Evolutionary conservation across 78 protist genomes (phyloP).

Genomic region (Dictyostelium intermedium): DNA sequence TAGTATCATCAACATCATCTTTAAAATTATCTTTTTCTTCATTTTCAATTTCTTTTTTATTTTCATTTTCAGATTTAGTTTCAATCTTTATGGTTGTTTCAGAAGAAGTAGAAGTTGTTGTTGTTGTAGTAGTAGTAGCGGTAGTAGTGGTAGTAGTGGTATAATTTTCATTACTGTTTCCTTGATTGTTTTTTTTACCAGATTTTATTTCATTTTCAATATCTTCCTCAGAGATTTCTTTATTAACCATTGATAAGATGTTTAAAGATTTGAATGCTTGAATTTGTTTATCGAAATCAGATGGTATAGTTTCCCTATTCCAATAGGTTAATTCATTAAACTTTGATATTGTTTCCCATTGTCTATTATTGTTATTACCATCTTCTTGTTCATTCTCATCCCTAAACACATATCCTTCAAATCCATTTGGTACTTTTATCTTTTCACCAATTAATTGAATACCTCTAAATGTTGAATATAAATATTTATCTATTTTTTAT

Average conservation of each 20-base stretch:
- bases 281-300: background rate
- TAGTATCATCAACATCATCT: background rate
- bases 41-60: background rate
- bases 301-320: constrained; percentile 63
- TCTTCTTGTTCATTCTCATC: background rate
- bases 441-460: constrained; percentile 7
- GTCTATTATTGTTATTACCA: background rate
- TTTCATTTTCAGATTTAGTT: background rate
- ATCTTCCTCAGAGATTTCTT: constrained; percentile 10
- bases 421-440: constrained; percentile 12
- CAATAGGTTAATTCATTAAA: constrained; percentile 22
- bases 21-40: background rate
- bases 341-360: constrained; percentile 29
- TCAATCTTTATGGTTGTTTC: background rate
- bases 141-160: background rate
- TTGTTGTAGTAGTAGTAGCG: background rate
- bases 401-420: constrained; percentile 29
- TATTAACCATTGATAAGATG: background rate
- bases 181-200: background rate
- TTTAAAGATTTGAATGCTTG: constrained; percentile 28
- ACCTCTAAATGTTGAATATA: constrained; percentile 40
- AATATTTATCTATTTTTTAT: background rate
- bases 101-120: background rate
- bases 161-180: background rate
- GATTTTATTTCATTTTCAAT: constrained; percentile 5